Base-by-base conservation (phyloP, 495 filamentous ascomycete genomes). In the Pyronema omphalodes region DNA sequence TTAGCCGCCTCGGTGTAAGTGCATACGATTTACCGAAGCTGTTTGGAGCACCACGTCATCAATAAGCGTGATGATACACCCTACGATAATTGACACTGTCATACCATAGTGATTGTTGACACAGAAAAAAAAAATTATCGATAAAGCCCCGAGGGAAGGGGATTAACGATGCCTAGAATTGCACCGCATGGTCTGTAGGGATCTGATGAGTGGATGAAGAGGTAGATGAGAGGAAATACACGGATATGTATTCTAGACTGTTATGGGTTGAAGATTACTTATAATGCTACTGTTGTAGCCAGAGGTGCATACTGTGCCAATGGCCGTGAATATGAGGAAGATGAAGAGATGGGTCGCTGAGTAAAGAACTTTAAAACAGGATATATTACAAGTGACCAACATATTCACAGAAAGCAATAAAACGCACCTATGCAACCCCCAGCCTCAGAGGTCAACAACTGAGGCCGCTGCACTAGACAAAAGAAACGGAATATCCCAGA, bases 271-370 rank as follows among this genome's bases (percentile, higher is more conserved):
- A 3, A 83, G 70, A 0, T 74, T 74, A 53, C 83, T 83, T 67
- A 83, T 81, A 60, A 86, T 77, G 56, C 79, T 74, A 5, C 75
- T 77, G 62, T 83, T 78, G 60, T 82, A 84, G 0, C 81, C 81
- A 17, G 77, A 81, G 0, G 80, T 83, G 70, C 81, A 77, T 66
- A 82, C 81, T 47, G 81, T 76, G 3, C 80, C 79, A 69, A 84
- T 81, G 54, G 77, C 74, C 11, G 78, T 76, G 17, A 78, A 76
- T 59, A 80, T 76, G 40, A 85, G 65, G 55, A 76, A 60, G 17
- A 80, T 61, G 64, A 82, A 84, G 53, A 84, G 68, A 36, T 58
- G 39, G 23, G 23, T 29, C n/a, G n/a, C n/a, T n/a, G n/a, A n/a
- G n/a, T n/a, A n/a, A n/a, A n/a, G n/a, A n/a, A n/a, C n/a, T n/a